Evolutionary conservation across 306 rosid genomes (phyloP), one percentile per base, ranked within the genome.

Genomic region (Vigna angularis): DNA sequence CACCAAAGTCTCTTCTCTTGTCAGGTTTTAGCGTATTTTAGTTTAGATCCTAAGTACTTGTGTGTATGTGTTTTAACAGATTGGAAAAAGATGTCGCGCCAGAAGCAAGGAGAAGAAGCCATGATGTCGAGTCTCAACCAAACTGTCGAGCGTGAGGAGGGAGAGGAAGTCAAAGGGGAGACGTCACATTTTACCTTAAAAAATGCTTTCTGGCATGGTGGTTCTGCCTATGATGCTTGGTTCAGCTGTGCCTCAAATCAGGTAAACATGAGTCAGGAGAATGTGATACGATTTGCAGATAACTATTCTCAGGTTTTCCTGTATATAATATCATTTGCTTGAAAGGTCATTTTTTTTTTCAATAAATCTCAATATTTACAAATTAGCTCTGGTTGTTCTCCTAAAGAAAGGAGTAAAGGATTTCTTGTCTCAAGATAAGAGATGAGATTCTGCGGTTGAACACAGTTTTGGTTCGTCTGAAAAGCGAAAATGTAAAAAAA

Each of bases 171-270:
- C 67, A 83, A 76, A 48, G 55, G 45, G 74, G 87, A 83, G 3
- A 51, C 38, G 8, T 65, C 90, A 32, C 72, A 49, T 50, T 83
- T 89, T 7, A 85, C 84, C 88, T 26, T 90, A 15, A 87, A 80
- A 62, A 89, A 38, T 84, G 0, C 83, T 38, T 87, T 93, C 75
- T 93, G 97, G 97, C 92, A 93, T 66, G 97, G 97, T 28, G 97
- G 97, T 7, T 93, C 97, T 72, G 91, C 85, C 55, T 90, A 93
- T 67, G 97, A 93, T 77, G 97, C 97, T 16, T 93, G 97, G 97
- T 93, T 93, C 83, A 90, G 92, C 72, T 93, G 97, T 57, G 96
- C 97, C 30, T 93, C 97, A 52, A 93, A 90, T 73, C 97, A 93
- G 92, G 97, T 89, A 80, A 56, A 17, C 1, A 24, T 17, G 15